Base-by-base conservation (phyloP, 2,329 filamentous ascomycete species). In the Fusarium sp. region DNA sequence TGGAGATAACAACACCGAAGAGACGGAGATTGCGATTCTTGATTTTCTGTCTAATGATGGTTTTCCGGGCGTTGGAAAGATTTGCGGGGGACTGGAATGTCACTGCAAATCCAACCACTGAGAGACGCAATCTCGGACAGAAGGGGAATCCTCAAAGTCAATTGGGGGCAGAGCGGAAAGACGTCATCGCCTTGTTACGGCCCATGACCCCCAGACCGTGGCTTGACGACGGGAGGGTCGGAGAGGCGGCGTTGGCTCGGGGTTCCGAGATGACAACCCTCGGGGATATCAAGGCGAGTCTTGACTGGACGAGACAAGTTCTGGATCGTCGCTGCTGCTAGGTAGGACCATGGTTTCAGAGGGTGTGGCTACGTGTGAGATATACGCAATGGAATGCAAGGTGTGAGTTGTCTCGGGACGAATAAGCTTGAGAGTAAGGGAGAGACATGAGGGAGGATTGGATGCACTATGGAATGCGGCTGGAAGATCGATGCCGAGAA, bases 251-350 rank as follows among this genome's bases (percentile, higher is more conserved):
- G 68, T 66, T 74, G 47, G 30, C 58, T 74, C 71, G 71, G 71
- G 62, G 30, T 69, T 73, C 71, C 71, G 64, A 74, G 43, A 50
- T 37, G 40, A 45, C 52, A 32, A 27, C n/a, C 35, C 20, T 69
- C 70, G 71, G 71, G 38, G 65, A 69, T 74, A 71, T 73, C 50
- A 35, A 74, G 71, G 67, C 11, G 37, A 57, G 35, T 45, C 17
- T 43, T 32, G 20, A 37, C 8, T 61, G 38, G 58, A 45, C 40
- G 33, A 38, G 32, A 54, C 30, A n/a, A 35, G 17, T 50, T 57
- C 15, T n/a, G 6, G 65, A 37, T 47, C 43, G 17, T 58, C 47
- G 52, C 38, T 52, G 32, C 22, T 45, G 56, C 63, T 74, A 63
- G 60, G 32, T 45, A 69, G 32, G 60, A 68, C 63, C 45, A 47